Evolutionary conservation across 192 early-diverging fungal genomes (phyloP), one percentile per base, ranked within the genome.

Genomic region (Rhizophlyctis rosea): DNA sequence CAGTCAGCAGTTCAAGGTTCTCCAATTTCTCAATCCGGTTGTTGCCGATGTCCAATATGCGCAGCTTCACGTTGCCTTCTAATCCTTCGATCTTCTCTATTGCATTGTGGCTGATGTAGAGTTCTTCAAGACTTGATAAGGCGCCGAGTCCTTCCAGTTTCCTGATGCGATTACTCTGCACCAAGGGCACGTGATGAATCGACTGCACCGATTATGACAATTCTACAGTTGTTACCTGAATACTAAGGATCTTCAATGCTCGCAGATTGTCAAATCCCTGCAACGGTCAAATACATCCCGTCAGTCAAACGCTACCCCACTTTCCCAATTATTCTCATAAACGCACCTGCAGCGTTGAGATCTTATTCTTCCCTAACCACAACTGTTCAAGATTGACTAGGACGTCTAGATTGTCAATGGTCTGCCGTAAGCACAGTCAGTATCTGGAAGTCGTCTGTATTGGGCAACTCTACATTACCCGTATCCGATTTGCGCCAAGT

Each of bases 301-400:
- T n/a, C n/a, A n/a, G n/a, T n/a, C n/a, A n/a, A n/a, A n/a, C n/a
- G n/a, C n/a, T n/a, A n/a, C n/a, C n/a, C n/a, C n/a, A n/a, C n/a
- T n/a, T n/a, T n/a, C n/a, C n/a, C n/a, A n/a, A n/a, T n/a, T 39
- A 50, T 62, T 31, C 62, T 11, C 0, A 23, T 18, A 50, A 50
- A 24, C 34, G 23, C 74, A 86, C 88, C 79, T 93, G 73, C 31
- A 98, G 78, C 59, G 81, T 80, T 2, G 80, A 76, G 34, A 99
- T 95, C 72, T 99, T 99, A 79, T 99, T 99, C 68, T 99, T 99
- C 44, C 97, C 97, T 29, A 99, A 76, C 84, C 91, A 99, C 7
- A 99, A 81, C 73, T 96, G 81, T 61, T 92, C 85, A 66, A 99
- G 75, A 55, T 86, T 87, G 21, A 86, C 82, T 55, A 99, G 73